These are phyloP conservation scores for Didymosphaeria variabile DNA, from an alignment of 2,329 filamentous ascomycete genomes.

Conservation along the genomic window DNA sequence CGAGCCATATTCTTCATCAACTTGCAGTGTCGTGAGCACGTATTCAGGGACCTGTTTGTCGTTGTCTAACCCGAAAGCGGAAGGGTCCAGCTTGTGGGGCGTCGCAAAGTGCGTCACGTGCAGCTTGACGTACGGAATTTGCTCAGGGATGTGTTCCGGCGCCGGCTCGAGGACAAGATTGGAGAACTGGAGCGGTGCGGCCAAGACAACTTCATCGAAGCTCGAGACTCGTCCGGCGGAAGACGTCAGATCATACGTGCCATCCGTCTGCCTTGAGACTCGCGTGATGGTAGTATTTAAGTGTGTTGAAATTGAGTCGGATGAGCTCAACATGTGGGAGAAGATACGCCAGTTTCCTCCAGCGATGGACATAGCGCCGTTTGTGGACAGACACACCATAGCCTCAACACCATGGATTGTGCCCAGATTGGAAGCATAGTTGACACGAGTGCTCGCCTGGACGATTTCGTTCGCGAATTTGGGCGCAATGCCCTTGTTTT, in stretches of 20 bases:
- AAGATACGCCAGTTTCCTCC: slow-evolving; percentile 98
- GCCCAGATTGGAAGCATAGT: slow-evolving; percentile 90
- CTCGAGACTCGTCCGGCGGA: slow-evolving; percentile 24
- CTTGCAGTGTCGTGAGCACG: slow-evolving; percentile 82
- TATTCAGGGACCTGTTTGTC: slow-evolving; percentile 71
- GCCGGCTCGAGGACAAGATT: slow-evolving; percentile 65
- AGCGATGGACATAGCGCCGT: slow-evolving; percentile 78
- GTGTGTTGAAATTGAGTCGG: slow-evolving; percentile 65
- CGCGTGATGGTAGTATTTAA: slow-evolving; percentile 74
- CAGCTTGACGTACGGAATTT: slow-evolving; percentile 84
- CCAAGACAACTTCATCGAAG: slow-evolving; percentile 85
- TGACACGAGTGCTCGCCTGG: slow-evolving; percentile 88
- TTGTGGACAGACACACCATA: slow-evolving; percentile 90
- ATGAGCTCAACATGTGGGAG: slow-evolving; percentile 75
- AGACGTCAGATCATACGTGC: slow-evolving; percentile 56
- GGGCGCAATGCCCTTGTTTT: slow-evolving; percentile 70
- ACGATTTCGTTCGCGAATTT: slow-evolving; percentile 82
- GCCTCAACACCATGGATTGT: slow-evolving; percentile 88
- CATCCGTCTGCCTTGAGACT: slow-evolving; percentile 57
- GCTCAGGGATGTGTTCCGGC: slow-evolving; percentile 67
- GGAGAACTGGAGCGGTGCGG: slow-evolving; percentile 83
- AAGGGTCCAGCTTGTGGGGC: slow-evolving; percentile 73
- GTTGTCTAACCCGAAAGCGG: slow-evolving; percentile 73
- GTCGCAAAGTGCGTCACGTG: slow-evolving; percentile 92
- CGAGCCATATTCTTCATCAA: slow-evolving; percentile 60